A percentile compares a stretch with the other conserved stretches of the same genome.
These are phyloP conservation scores for Metarhizium robertsii DNA, from an alignment of 2,329 filamentous ascomycete genomes.

Conservation along the genomic window DNA sequence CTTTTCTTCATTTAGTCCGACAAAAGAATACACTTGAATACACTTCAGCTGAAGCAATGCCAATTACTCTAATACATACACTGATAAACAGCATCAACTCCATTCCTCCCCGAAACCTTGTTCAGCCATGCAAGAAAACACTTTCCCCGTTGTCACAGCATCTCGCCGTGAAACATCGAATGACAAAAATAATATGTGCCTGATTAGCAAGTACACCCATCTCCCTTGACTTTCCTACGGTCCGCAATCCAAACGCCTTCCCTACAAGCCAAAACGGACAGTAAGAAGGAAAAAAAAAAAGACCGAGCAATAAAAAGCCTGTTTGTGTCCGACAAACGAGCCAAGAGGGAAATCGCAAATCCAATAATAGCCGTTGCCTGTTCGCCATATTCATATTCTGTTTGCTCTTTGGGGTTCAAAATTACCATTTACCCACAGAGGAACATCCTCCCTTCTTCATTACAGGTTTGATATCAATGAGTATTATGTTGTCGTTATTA, in stretches of 20 bases:
- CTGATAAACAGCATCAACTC: neutral
- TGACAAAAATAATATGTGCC: neutral
- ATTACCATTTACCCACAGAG: neutral
- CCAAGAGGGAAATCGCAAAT: neutral
- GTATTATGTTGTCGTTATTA: neutral
- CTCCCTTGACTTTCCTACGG: neutral
- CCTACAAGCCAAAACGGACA: conserved; percentile 6
- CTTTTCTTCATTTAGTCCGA: neutral
- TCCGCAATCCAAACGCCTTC: conserved; percentile 4
- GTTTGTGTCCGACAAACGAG: neutral
- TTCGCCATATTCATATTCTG: conserved; percentile 3
- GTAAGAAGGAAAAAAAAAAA: conserved; percentile 6
- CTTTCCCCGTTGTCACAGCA: neutral
- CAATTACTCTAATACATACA: conserved; percentile 6
- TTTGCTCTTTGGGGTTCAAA: neutral
- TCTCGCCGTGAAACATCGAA: neutral
- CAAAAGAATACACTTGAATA: neutral
- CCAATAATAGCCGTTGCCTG: neutral
- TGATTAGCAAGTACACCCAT: neutral
- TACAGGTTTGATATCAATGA: neutral
- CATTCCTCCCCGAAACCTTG: neutral
- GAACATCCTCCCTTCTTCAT: neutral
- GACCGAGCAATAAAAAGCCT: neutral
- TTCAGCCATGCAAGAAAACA: neutral
- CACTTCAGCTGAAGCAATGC: conserved; percentile 8